Evolutionary conservation across 306 rosid genomes (phyloP).

Genomic region (Vigna radiata): DNA sequence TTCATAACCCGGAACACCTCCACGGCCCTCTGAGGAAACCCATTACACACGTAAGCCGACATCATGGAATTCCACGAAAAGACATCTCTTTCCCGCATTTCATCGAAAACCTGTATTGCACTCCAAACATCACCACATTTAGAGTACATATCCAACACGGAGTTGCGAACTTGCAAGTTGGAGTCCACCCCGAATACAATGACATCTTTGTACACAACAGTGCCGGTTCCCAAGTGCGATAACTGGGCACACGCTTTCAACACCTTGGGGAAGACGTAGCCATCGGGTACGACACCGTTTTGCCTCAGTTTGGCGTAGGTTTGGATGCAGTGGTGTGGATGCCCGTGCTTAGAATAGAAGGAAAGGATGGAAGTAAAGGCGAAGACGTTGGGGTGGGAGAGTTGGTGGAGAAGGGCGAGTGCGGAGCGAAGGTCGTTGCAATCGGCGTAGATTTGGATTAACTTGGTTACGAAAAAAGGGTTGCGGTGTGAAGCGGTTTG

Average conservation of each 20-base stretch:
- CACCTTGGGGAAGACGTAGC: slow-evolving; percentile 58
- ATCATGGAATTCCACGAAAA: slow-evolving; percentile 60
- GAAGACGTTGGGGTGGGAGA: slow-evolving; percentile 55
- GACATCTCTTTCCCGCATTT: slow-evolving; percentile 50
- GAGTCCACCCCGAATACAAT: slow-evolving; percentile 33
- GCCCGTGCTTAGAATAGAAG: slow-evolving; percentile 49
- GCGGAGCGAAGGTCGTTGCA: slow-evolving; percentile 48
- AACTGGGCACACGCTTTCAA: slow-evolving; percentile 52
- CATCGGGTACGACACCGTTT: slow-evolving; percentile 49
- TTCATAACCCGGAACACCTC: slow-evolving; percentile 46
- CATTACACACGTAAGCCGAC: slow-evolving; percentile 53
- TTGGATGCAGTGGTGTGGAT: slow-evolving; percentile 36
- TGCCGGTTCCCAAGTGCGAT: slow-evolving; percentile 31
- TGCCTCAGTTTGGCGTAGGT: slow-evolving; percentile 42
- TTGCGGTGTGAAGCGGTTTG: slow-evolving; percentile 32
- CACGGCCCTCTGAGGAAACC: slow-evolving; percentile 46
- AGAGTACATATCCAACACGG: slow-evolving; percentile 53
- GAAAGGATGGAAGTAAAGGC: slow-evolving; percentile 56
- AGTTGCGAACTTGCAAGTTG: slow-evolving; percentile 47
- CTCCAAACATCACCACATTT: slow-evolving; percentile 48
- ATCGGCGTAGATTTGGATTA: slow-evolving; percentile 60
- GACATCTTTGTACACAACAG: slow-evolving; percentile 50
- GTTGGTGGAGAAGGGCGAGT: slow-evolving; percentile 29
- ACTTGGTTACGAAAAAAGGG: slow-evolving; percentile 51
- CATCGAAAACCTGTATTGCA: slow-evolving; percentile 50